These are phyloP conservation scores for Reutealis trisperma DNA, from an alignment of 345 rosid species.

Conservation along the genomic window DNA sequence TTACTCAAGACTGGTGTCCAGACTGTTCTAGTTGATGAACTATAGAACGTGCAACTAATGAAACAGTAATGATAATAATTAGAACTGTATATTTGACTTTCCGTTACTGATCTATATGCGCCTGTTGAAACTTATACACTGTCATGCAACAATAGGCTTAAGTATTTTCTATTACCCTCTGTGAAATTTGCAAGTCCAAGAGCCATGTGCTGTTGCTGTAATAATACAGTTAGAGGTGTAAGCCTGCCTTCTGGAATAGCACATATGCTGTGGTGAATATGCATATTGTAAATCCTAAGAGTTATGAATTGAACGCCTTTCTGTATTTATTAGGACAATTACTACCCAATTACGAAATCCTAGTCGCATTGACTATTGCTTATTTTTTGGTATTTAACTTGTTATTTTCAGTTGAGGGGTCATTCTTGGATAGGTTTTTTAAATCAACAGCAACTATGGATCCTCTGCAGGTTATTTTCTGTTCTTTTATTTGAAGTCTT, in stretches of 20 bases:
- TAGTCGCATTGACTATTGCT: not conserved
- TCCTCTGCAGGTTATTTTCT: conserved; percentile 59
- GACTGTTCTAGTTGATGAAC: not conserved
- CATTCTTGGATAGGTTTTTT: conserved; percentile 78
- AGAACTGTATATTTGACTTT: not conserved
- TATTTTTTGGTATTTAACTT: conserved; percentile 13
- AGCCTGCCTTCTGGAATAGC: not conserved
- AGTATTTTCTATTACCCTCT: not conserved
- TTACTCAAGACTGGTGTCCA: not conserved
- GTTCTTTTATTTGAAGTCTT: not conserved
- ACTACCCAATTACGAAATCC: not conserved
- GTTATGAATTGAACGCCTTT: not conserved
- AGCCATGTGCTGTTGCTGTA: not conserved
- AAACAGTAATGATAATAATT: not conserved
- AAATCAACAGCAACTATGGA: conserved; percentile 74
- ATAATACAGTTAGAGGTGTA: not conserved
- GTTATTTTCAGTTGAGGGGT: conserved; percentile 60
- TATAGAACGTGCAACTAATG: not conserved
- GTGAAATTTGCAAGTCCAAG: not conserved
- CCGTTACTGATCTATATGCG: not conserved
- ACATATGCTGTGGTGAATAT: not conserved
- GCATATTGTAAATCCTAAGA: not conserved
- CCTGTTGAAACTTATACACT: not conserved
- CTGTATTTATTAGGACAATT: not conserved
- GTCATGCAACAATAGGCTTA: not conserved